phyloP scores from a whole-genome alignment of 352 stramenopile genomes.

The Halophytophthora batemanensis region DNA sequence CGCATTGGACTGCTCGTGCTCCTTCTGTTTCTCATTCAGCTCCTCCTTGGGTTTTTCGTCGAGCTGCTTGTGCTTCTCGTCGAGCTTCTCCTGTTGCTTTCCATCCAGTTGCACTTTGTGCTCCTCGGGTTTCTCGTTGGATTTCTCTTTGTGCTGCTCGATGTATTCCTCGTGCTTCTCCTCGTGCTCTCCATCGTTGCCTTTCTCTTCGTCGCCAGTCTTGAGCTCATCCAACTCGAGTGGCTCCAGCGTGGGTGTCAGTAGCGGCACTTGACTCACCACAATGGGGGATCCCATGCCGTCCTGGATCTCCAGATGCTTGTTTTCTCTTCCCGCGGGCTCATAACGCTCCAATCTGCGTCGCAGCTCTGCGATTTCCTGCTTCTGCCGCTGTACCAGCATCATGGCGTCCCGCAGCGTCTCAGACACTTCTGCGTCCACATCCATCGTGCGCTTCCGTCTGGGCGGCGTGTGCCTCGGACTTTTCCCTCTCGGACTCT shows the following conservation, averaged over 20 bases:
- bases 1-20: too few relatives aligned
- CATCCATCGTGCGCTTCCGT: conserved; percentile 17
- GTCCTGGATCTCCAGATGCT: conserved; percentile 13
- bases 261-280: conserved; percentile 16
- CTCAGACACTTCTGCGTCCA: conserved; percentile 44
- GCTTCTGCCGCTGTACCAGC: conserved; percentile 63
- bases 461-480: conserved; percentile 5
- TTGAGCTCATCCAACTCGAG: conserved; percentile 31
- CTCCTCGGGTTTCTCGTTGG: neutral
- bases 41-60: neutral
- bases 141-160: conserved; percentile 1
- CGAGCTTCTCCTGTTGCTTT: neutral
- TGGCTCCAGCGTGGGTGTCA: conserved; percentile 20
- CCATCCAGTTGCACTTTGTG: conserved; percentile 8
- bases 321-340: neutral
- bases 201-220: conserved; percentile 7
- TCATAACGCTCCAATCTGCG: conserved; percentile 22
- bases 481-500: neutral
- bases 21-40: neutral
- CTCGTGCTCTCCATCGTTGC: neutral
- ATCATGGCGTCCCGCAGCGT: conserved; percentile 69
- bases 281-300: conserved; percentile 22
- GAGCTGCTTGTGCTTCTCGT: conserved; percentile 3
- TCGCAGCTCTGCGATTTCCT: conserved; percentile 66
- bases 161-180: conserved; percentile 3